Conservation (phyloP, 352 stramenopile genomes). For the Bremia lactucae region DNA sequence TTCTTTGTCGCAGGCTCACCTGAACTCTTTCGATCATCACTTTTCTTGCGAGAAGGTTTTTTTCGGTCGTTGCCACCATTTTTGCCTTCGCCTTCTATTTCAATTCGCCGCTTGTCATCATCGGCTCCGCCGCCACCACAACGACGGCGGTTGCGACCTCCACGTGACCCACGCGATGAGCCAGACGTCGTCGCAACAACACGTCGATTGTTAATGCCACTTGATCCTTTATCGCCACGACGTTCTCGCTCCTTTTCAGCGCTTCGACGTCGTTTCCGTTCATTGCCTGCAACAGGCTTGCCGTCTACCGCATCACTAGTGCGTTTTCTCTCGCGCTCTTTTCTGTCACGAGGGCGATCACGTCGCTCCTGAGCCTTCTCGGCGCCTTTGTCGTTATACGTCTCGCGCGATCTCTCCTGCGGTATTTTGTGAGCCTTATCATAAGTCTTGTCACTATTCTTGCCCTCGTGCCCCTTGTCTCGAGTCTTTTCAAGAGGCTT, state of each 20-base stretch:
- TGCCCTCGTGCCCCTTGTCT: background rate
- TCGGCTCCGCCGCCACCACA: conserved; percentile 15
- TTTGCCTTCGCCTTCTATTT: conserved; percentile 30
- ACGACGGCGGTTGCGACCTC: conserved; percentile 25
- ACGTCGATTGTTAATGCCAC: conserved; percentile 20
- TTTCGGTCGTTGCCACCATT: conserved; percentile 24
- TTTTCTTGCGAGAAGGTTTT: conserved; percentile 26
- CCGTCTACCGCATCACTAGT: conserved; percentile 25
- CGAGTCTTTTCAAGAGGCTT: background rate
- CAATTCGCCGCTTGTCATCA: conserved; percentile 43
- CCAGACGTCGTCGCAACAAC: conserved; percentile 36
- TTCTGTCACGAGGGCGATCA: conserved; percentile 22
- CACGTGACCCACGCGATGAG: conserved; percentile 20
- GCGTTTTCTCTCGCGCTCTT: conserved; percentile 31
- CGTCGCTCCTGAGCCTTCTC: conserved; percentile 22
- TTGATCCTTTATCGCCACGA: conserved; percentile 10
- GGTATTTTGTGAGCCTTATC: background rate
- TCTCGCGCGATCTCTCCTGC: background rate
- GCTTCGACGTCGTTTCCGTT: conserved; percentile 25
- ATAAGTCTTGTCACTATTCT: too few relatives aligned
- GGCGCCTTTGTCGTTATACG: background rate
- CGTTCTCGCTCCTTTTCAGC: conserved; percentile 16
- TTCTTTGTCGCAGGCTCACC: conserved; percentile 65
- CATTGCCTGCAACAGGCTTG: conserved; percentile 2
- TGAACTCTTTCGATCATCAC: conserved; percentile 40